Evolutionary conservation across 441 rosid genomes (phyloP).

Genomic region (Iberis amara): DNA sequence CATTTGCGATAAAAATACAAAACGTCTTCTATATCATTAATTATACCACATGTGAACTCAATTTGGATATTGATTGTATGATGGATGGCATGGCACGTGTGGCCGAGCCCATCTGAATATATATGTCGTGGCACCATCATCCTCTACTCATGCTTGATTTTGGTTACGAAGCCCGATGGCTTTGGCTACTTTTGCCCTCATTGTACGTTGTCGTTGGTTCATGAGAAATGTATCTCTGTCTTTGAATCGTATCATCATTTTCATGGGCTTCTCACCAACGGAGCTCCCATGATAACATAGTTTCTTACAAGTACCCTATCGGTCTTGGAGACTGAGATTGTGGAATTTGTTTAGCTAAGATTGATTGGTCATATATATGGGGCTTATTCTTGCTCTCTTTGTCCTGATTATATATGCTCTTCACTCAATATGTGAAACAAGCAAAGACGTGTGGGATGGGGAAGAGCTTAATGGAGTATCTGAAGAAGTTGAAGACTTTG

Average conservation of each 20-base stretch:
- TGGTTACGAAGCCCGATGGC: background rate
- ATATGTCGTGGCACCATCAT: slow-evolving; percentile 16
- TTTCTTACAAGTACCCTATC: background rate
- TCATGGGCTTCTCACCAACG: background rate
- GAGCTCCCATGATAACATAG: slow-evolving; percentile 15
- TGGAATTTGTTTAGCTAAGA: background rate
- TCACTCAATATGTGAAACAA: slow-evolving; percentile 6
- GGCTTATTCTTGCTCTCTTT: background rate
- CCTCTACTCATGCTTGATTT: background rate
- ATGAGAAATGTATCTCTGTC: background rate
- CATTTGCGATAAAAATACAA: background rate
- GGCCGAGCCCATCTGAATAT: background rate
- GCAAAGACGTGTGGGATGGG: background rate
- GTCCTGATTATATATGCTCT: slow-evolving; percentile 6
- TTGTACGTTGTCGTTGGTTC: background rate
- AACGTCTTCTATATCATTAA: background rate
- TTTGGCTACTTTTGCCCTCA: background rate
- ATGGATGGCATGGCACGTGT: background rate
- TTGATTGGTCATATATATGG: slow-evolving; percentile 8
- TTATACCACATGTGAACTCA: background rate
- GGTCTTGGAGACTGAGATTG: slow-evolving; percentile 5
- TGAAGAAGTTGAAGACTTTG: background rate
- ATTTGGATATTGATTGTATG: slow-evolving; percentile 1
- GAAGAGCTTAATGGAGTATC: slow-evolving; percentile 1
- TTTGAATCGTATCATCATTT: background rate